These are phyloP conservation scores for Peronospora tabacina DNA, from an alignment of 352 stramenopile species.

Conservation along the genomic window DNA sequence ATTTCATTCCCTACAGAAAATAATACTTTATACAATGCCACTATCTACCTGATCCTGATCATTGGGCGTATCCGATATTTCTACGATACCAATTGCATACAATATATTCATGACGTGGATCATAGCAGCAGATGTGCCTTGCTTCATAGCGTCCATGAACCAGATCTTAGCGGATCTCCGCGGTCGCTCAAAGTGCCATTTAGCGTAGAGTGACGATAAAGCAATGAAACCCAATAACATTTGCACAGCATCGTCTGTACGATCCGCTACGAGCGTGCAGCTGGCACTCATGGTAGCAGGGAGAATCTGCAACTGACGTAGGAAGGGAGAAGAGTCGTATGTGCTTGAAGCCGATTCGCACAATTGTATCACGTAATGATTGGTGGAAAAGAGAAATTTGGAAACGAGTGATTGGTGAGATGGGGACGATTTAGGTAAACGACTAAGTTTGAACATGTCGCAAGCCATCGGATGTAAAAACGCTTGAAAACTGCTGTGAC, in stretches of 20 bases:
- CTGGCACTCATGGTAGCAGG: constrained; percentile 27
- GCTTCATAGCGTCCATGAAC: constrained; percentile 83
- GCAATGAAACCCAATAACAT: constrained; percentile 68
- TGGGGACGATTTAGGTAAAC: no score
- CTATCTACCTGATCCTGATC: constrained; percentile 51
- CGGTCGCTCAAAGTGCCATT: constrained; percentile 65
- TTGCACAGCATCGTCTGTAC: constrained; percentile 67
- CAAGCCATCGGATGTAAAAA: no score
- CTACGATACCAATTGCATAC: constrained; percentile 64
- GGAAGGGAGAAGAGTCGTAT: not conserved
- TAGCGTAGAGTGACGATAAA: constrained; percentile 69
- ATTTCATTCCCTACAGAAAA: not conserved
- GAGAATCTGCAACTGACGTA: constrained; percentile 21
- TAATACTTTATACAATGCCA: not conserved
- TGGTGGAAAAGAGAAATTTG: not conserved
- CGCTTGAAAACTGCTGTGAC: no score
- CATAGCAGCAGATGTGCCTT: constrained; percentile 69
- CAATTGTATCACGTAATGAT: not conserved
- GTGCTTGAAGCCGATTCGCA: no score
- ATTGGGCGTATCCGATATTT: constrained; percentile 39
- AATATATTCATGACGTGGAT: constrained; percentile 78
- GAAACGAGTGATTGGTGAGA: no score
- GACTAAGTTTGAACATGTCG: no score
- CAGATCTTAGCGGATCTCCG: constrained; percentile 57
- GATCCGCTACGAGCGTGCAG: constrained; percentile 64